phyloP scores from a whole-genome alignment of 768 basidiomycete species.

The Hydnomerulius pinastri region DNA sequence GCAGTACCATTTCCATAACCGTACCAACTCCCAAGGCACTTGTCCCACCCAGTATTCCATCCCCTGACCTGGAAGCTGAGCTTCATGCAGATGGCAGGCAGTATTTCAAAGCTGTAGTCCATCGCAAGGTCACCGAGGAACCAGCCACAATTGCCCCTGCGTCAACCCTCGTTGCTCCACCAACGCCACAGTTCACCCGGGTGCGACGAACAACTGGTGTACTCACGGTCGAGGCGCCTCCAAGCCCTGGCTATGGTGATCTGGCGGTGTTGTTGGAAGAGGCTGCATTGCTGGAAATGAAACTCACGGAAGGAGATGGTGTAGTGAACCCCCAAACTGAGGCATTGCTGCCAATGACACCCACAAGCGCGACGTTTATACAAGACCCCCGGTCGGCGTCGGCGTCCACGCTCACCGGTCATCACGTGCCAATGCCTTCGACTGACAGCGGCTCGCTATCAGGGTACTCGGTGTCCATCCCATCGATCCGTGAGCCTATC shows the following conservation, averaged over 20 bases:
- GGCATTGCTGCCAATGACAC: constrained; percentile 18
- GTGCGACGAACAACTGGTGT: constrained; percentile 30
- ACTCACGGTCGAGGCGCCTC: constrained; percentile 34
- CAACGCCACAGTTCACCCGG: constrained; percentile 27
- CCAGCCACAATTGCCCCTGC: constrained; percentile 21
- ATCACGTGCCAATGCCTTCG: constrained; percentile 12
- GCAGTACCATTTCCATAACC: neutral
- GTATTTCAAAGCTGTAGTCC: constrained; percentile 59
- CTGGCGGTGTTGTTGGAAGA: constrained; percentile 56
- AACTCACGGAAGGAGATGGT: constrained; percentile 47
- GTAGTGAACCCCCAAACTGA: constrained; percentile 8
- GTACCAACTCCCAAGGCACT: constrained; percentile 6
- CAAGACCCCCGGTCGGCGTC: constrained; percentile 21
- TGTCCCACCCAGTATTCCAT: constrained; percentile 2
- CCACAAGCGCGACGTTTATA: constrained; percentile 27
- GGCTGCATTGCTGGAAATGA: constrained; percentile 58
- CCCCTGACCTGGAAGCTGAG: constrained; percentile 8
- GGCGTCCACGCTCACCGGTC: constrained; percentile 24
- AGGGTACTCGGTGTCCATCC: constrained; percentile 30
- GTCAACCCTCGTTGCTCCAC: constrained; percentile 16
- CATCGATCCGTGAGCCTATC: constrained; percentile 31
- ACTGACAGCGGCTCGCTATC: constrained; percentile 24
- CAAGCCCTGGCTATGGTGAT: constrained; percentile 54
- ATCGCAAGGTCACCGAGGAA: constrained; percentile 50
- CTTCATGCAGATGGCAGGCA: constrained; percentile 13